Conservation (phyloP, 225 moss, liverwort and hornwort species). For the Sphagnum tenellum region DNA sequence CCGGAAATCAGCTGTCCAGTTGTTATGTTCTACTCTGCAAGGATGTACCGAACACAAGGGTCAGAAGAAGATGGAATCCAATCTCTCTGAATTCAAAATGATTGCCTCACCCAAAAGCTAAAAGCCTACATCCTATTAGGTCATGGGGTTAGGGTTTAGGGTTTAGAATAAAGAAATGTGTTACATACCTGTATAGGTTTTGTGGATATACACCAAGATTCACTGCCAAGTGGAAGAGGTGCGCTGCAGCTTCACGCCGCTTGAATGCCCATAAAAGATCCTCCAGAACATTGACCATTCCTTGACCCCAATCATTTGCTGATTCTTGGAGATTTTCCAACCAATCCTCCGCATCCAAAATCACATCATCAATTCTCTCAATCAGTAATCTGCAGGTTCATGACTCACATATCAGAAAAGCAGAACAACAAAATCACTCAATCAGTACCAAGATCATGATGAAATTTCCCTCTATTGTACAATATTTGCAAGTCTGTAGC, state of each 20-base stretch:
- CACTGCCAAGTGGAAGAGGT: constrained; percentile 50
- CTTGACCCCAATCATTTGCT: constrained; percentile 63
- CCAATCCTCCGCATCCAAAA: constrained; percentile 56
- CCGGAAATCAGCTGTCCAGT: constrained; percentile 86
- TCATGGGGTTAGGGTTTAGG: no score
- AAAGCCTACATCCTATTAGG: no score
- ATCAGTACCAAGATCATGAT: no score
- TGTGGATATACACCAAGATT: constrained; percentile 56
- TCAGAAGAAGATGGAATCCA: no score
- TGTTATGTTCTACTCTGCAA: constrained; percentile 54
- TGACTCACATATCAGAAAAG: background rate
- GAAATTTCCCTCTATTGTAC: no score
- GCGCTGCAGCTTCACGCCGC: constrained; percentile 55
- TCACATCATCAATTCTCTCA: constrained; percentile 38
- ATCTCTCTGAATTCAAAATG: no score
- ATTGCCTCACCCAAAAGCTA: no score
- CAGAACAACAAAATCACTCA: no score
- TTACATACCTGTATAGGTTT: constrained; percentile 45
- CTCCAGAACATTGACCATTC: constrained; percentile 65
- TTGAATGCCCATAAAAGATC: constrained; percentile 91
- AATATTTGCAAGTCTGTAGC: no score
- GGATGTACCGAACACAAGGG: no score
- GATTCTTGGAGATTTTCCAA: constrained; percentile 34
- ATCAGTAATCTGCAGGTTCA: constrained; percentile 46
- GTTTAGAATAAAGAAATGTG: no score